phyloP scores from a whole-genome alignment of 164 flowering plant species.

The Sedum album region DNA sequence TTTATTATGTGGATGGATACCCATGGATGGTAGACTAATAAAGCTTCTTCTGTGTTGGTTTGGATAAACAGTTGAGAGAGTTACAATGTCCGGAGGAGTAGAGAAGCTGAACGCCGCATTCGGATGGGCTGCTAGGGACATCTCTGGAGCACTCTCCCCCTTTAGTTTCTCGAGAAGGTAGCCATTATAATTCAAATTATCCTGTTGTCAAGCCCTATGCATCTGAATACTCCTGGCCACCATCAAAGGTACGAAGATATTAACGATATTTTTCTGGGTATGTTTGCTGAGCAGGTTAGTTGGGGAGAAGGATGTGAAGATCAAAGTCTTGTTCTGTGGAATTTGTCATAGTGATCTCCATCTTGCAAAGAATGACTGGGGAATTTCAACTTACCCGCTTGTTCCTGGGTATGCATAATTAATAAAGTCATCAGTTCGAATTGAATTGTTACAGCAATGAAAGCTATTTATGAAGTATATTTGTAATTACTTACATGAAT shows the following conservation, averaged over 20 bases:
- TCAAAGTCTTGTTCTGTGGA: constrained; percentile 45
- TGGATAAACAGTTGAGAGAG: not conserved
- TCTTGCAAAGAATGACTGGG: constrained; percentile 39
- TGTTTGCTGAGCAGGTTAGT: constrained; percentile 20
- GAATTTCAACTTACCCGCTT: constrained; percentile 26
- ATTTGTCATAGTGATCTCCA: constrained; percentile 54
- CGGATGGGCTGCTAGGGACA: constrained; percentile 37
- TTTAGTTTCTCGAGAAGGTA: constrained; percentile 34
- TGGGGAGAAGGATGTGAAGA: constrained; percentile 30
- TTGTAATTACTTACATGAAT: not conserved
- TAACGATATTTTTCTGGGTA: not conserved
- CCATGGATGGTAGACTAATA: no score
- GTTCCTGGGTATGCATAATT: constrained; percentile 39
- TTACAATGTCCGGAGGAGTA: not conserved
- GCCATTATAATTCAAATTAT: not conserved
- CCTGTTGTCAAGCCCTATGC: no score
- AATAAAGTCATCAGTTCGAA: not conserved
- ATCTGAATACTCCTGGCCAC: no score
- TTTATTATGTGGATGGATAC: no score
- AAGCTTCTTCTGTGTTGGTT: no score
- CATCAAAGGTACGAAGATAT: no score
- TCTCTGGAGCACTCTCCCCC: constrained; percentile 31
- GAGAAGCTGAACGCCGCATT: constrained; percentile 15
- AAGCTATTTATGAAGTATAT: no score
- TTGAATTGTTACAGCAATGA: not conserved